Base-by-base conservation (phyloP, 2,329 filamentous ascomycete species). In the Aspergillus piperis region DNA sequence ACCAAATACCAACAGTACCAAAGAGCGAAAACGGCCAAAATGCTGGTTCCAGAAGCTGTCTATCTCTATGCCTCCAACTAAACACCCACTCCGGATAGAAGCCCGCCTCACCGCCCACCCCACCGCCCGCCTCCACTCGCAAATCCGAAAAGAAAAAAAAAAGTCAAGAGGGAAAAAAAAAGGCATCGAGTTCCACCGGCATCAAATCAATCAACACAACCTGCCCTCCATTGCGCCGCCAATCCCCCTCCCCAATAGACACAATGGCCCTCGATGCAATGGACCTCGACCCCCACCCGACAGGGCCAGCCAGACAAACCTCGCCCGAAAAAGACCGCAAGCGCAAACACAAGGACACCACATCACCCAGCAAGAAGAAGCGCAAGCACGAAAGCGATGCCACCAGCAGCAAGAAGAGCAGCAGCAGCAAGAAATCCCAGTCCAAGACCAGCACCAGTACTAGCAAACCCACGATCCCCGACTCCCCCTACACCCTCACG, bases 401-500 rank as follows among this genome's bases (percentile, higher is more conserved):
- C 30, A 5, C 30, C 32, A 56, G 60, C 49, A 62, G 25, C 27
- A 58, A 63, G 27, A 72, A 69, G 48, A 73, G 69, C 61, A 70
- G 68, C 67, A 70, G 73, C 19, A 21, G 25, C 59, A 71, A 68
- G 8, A 52, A 47, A n/a, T 23, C 36, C 60, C 25, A 25, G 25
- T 70, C 66, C 52, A 70, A 68, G 48, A 76, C 76, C 60, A 69
- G 74, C 58, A 72, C 58, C 55, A 61, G 68, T 60, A 47, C 64
- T 19, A 32, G 38, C 3, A 32, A 15, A 19, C 30, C 68, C 51
- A 56, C 63, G 30, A 36, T n/a, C 64, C 65, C 79, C 76, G 64
- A 72, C 54, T 90, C 89, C 48, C 90, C 93, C 15, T 94, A 96
- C 77, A 87, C 88, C 73, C 85, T 87, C 27, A 89, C 94, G 70